Base-by-base conservation (phyloP, 441 rosid species). In the Euphorbia celastroides region DNA sequence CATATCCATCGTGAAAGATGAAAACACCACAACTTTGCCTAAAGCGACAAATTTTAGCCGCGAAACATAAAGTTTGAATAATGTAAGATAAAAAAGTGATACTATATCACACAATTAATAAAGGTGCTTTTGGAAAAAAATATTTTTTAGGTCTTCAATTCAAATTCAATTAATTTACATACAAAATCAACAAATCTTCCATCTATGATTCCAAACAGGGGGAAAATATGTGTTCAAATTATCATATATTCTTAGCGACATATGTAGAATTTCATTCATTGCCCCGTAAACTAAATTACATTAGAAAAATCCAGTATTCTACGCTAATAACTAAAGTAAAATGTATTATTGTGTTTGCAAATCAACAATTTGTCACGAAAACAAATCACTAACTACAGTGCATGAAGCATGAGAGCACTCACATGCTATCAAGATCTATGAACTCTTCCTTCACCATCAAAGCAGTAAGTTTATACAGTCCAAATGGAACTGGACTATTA, bases 371-470 rank as follows among this genome's bases (percentile, higher is more conserved):
- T 27, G 32, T n/a, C 19, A 16, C 16, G 8, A 14, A 38, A 44
- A 23, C 57, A 17, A 16, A 46, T 62, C 23, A 30, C 8, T 61
- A 9, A 30, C n/a, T 31, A 50, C 34, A 48, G 25, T 57, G 64
- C 14, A n/a, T 38, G 51, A 50, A 28, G 25, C 52, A 55, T 57
- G 44, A 34, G 11, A 20, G 68, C n/a, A 77, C 97, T 88, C 78
- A 89, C 99, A 96, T 92, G 84, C 94, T 86, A 75, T 91, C 93
- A 72, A 96, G 99, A 80, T 86, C 89, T 75, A 96, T 93, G 76
- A 93, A 96, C 23, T 89, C 88, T 74, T 91, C 83, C 87, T 82
- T 96, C 82, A 96, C 97, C 79, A 96, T 79, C 81, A 91, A 82
- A 72, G 99, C 99, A 67, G 99, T 85, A 66, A 96, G 96, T 82